Base-by-base conservation (phyloP, 2,329 filamentous ascomycete genomes). In the Rhynchosporium agropyri region DNA sequence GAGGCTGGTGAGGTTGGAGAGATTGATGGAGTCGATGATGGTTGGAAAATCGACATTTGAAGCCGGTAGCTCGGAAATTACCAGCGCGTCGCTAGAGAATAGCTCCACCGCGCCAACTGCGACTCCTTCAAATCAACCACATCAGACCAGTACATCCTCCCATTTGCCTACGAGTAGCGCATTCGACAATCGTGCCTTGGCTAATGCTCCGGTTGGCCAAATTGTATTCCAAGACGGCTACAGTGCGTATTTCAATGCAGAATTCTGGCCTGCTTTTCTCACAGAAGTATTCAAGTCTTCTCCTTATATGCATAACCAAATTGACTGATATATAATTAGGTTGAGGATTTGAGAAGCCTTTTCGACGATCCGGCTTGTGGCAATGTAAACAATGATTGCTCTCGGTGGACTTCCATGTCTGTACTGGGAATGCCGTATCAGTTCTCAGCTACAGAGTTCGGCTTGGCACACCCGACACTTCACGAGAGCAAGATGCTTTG, bases 401-500 rank as follows among this genome's bases (percentile, higher is more conserved):
- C 64, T 58, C 43, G 57, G 36, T 69, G 64, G 66, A 45, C 60
- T 3, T 67, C 61, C 6, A 31, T 62, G 13, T 63, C 62, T 33
- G 10, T 50, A 1, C 31, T 64, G 8, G 60, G 58, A 6, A n/a
- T 60, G 8, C 1, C 49, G 0, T 53, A 49, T 28, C 45, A 46
- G 12, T 43, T 67, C 12, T 59, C 63, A 49, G 5, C 43, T 10
- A 29, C 45, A 54, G 55, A 62, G 26, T 48, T 63, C 4, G 40
- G 43, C 26, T 56, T 61, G 12, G 29, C 36, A 20, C 65, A 65
- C 33, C 67, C 65, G 3, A 65, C 63, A 3, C 36, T 68, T n/a
- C 65, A 66, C 33, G 63, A 70, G 36, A 68, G 66, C 60, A 68
- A 87, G 63, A 81, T 85, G 68, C 76, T 88, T 31, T 90, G 87